Conservation (phyloP, 345 rosid species). For the Populus euphratica region DNA sequence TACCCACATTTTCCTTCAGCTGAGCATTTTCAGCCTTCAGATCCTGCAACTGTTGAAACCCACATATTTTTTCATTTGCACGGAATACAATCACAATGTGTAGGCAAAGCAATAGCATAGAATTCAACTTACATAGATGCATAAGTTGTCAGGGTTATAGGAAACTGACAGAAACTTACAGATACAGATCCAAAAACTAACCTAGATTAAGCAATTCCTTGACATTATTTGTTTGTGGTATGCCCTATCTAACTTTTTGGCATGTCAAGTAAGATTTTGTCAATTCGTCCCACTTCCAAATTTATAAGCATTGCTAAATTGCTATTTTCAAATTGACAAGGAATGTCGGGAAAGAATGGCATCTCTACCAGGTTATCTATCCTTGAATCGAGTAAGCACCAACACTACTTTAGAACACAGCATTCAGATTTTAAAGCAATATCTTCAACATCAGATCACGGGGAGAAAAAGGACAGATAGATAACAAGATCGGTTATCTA, state of each 20-base stretch:
- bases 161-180: neutral
- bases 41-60: conserved; percentile 43
- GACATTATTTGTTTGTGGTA: neutral
- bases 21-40: conserved; percentile 53
- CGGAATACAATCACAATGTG: neutral
- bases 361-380: too few relatives aligned
- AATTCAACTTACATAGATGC: too few relatives aligned
- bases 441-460: too few relatives aligned
- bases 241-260: neutral
- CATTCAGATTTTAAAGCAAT: too few relatives aligned
- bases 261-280: neutral
- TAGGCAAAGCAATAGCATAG: neutral
- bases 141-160: neutral
- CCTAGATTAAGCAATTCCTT: neutral
- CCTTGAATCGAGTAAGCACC: too few relatives aligned
- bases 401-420: too few relatives aligned
- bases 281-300: too few relatives aligned
- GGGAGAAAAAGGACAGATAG: too few relatives aligned
- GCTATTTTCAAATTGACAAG: too few relatives aligned
- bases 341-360: too few relatives aligned
- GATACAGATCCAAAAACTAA: neutral
- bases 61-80: neutral
- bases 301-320: too few relatives aligned
- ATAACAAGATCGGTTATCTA: too few relatives aligned
- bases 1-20: conserved; percentile 41